Evolutionary conservation across 257 asterid genomes (phyloP), one percentile per base, ranked within the genome.

Genomic region (Thymus quinquecostatus): DNA sequence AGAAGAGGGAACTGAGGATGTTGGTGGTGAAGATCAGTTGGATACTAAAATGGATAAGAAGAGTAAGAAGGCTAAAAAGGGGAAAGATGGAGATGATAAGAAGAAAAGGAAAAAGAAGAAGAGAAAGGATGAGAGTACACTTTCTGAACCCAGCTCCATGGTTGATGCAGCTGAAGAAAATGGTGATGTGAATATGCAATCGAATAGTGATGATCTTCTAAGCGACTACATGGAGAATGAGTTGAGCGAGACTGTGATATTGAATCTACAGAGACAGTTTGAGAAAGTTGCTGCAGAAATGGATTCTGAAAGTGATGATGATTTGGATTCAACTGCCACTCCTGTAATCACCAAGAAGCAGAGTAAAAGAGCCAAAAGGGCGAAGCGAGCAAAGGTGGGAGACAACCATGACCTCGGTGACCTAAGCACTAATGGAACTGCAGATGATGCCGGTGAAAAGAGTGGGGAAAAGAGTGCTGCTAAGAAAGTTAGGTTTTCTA

Each of bases 181-280:
- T 64, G 79, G 65, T 32, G 69, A 64, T 38, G 38, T 51, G 9
- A 61, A 70, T 68, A 68, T 64, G 65, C 73, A 3, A 57, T 7
- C 67, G 32, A 47, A 50, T 40, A 69, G 27, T 58, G 57, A 56
- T 27, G 69, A 54, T 34, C 41, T 32, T 69, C 69, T 80, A 54
- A 74, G 36, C n/a, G 58, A 70, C 57, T 77, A 60, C 43, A 66
- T 69, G 61, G 88, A 76, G 60, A 73, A 44, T 63, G 83, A 82
- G 60, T 47, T 89, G 77, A 76, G 64, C 67, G 96, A 91, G 68
- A 72, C 75, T 14, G 86, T 84, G 78, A 86, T 91, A 75, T 75
- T 89, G 66, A 95, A 89, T 85, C 96, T 95, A 80, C 99, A 86
- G 80, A 82, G 77, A 60, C 92, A 92, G 62, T 92, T 95, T 53